phyloP scores from a whole-genome alignment of 352 stramenopile genomes.

The Pythium aquatile region DNA sequence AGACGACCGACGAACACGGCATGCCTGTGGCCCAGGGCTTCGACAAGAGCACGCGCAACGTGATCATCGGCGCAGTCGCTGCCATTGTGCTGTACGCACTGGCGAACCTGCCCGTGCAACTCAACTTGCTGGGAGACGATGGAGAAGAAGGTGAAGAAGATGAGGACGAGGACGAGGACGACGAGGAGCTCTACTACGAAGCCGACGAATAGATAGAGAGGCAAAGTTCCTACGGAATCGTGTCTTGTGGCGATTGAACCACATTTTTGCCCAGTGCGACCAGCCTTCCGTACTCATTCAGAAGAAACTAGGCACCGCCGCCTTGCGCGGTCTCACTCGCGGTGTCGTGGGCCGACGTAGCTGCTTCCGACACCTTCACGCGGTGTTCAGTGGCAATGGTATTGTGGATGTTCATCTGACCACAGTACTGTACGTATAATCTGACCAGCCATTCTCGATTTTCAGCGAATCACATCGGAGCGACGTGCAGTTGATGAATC shows the following conservation, averaged over 20 bases:
- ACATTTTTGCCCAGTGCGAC: slow-evolving; percentile 17
- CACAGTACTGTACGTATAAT: too few species aligned
- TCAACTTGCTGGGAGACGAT: slow-evolving; percentile 50
- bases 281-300: too few species aligned
- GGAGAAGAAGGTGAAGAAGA: slow-evolving; percentile 38
- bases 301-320: too few species aligned
- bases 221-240: slow-evolving; percentile 1
- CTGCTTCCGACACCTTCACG: too few species aligned
- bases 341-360: not conserved
- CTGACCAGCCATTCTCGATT: too few species aligned
- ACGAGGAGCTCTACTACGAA: slow-evolving; percentile 36
- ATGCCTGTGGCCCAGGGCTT: slow-evolving; percentile 31
- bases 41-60: slow-evolving; percentile 76
- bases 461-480: too few species aligned
- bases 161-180: slow-evolving; percentile 30
- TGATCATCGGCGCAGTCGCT: slow-evolving; percentile 71
- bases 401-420: too few species aligned
- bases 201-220: slow-evolving; percentile 27
- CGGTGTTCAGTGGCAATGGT: too few species aligned
- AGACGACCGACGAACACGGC: slow-evolving; percentile 10
- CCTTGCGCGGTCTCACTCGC: too few species aligned
- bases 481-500: too few species aligned
- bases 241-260: slow-evolving; percentile 25
- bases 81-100: slow-evolving; percentile 74
- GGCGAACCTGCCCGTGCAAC: slow-evolving; percentile 54